A percentile compares a stretch with the other conserved stretches of the same genome.
These are phyloP conservation scores for Botrytis sinoallii DNA, from an alignment of 2,329 filamentous ascomycete genomes.

Conservation along the genomic window DNA sequence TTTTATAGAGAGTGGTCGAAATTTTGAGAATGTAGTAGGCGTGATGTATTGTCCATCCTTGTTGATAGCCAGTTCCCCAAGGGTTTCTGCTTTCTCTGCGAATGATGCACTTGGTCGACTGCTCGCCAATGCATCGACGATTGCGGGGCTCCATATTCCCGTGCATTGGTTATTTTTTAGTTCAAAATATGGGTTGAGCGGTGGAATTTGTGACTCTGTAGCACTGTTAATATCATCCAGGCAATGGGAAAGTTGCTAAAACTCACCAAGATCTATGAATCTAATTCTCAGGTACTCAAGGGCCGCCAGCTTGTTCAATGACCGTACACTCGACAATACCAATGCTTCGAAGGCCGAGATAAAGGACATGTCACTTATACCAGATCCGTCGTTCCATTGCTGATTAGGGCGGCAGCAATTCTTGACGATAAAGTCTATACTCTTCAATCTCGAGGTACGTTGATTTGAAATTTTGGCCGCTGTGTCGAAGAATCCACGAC, in stretches of 20 bases:
- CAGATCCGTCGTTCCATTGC: slow-evolving; percentile 61
- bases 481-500: slow-evolving; percentile 63
- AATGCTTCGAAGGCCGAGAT: slow-evolving; percentile 69
- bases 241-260: neutral
- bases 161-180: slow-evolving; percentile 58
- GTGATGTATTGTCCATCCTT: slow-evolving; percentile 52
- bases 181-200: slow-evolving; percentile 70
- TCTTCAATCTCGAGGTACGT: slow-evolving; percentile 51
- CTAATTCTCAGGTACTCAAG: slow-evolving; percentile 66
- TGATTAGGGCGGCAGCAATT: slow-evolving; percentile 60
- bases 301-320: slow-evolving; percentile 56
- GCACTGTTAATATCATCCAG: slow-evolving; percentile 10
- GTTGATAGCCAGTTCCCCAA: slow-evolving; percentile 54
- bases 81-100: slow-evolving; percentile 60
- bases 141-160: slow-evolving; percentile 69
- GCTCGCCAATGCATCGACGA: slow-evolving; percentile 57
- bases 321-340: slow-evolving; percentile 60
- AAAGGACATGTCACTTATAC: slow-evolving; percentile 69
- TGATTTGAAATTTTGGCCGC: slow-evolving; percentile 50
- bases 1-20: slow-evolving; percentile 34
- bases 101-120: slow-evolving; percentile 59
- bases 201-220: slow-evolving; percentile 66
- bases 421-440: slow-evolving; percentile 69
- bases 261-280: slow-evolving; percentile 67
- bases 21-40: slow-evolving; percentile 30